Evolutionary conservation across 1,284 basidiomycete genomes (phyloP), one percentile per base, ranked within the genome.

Genomic region (Rhodotorula sp.): DNA sequence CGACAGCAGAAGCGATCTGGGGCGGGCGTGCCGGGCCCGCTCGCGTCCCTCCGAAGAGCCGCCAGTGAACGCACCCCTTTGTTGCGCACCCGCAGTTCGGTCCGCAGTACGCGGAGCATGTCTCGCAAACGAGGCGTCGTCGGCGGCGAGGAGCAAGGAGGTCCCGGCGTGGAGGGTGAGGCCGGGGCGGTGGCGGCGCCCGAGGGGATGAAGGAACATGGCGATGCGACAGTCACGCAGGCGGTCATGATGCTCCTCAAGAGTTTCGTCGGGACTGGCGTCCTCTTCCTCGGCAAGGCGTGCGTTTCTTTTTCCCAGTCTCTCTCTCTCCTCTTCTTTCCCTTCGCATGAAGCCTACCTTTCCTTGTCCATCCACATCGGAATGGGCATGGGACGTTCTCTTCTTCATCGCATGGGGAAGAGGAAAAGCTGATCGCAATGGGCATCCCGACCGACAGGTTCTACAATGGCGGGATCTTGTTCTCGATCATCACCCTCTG

Each of bases 201-300:
- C 26, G 29, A 26, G 26, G 54, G 54, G 29, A 56, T 56, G 54
- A 56, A 56, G 54, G 54, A 56, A 12, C 54, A 87, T 63, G 93
- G 93, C 3, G 92, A 92, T 73, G 93, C 93, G 10, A 91, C 89
- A 14, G 88, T 93, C 12, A 88, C 89, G 1, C 92, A 97, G 81
- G 93, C 93, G 14, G 88, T 93, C 18, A 84, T 97, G 58, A 96
- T 97, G 93, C 83, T 97, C 68, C 83, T 97, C 72, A 98, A 99
- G 82, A 90, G 92, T 0, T 99, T 99, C 79, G 90, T 99, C 64
- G 96, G 96, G 29, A 99, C 96, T 15, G 96, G 96, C 48, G 90
- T 99, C 18, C 83, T 99, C 39, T 99, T 99, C 85, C 87, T 99
- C 64, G 97, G 93, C 70, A 97, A 94, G 84, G 96, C 90, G 86